A percentile compares a stretch with the other conserved stretches of the same genome.
Evolutionary conservation across 129 eudicot genomes (phyloP).

Genomic region (Silybum marianum): DNA sequence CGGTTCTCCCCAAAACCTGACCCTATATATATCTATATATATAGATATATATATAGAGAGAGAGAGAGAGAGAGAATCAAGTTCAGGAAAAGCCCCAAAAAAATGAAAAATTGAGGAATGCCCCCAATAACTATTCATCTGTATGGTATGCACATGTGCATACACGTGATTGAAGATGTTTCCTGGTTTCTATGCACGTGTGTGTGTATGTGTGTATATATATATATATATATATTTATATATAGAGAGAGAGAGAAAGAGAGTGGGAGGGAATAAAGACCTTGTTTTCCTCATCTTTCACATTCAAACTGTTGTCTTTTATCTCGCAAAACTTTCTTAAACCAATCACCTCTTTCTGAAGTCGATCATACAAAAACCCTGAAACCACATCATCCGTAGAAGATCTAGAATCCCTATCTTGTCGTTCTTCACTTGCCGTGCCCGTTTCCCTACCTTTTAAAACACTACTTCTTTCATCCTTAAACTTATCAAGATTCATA

Average conservation of each 20-base stretch:
- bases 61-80: background rate
- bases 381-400: conserved; percentile 59
- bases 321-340: conserved; percentile 68
- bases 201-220: too few species aligned
- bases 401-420: conserved; percentile 23
- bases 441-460: conserved; percentile 20
- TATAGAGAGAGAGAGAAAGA: background rate
- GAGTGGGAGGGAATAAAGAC: conserved; percentile 19
- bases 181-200: too few species aligned
- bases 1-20: too few species aligned
- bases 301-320: conserved; percentile 50
- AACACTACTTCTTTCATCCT: conserved; percentile 31
- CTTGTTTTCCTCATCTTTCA: conserved; percentile 86
- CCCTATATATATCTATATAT: too few species aligned
- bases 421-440: conserved; percentile 36
- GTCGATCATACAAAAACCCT: conserved; percentile 82
- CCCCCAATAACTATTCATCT: too few species aligned
- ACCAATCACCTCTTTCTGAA: conserved; percentile 85
- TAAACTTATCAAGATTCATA: conserved; percentile 28
- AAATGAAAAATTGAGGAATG: too few species aligned
- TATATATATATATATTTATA: background rate
- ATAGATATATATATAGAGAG: too few species aligned
- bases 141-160: too few species aligned
- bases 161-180: too few species aligned
- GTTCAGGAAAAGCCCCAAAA: too few species aligned